Percentiles rank a stretch among this genome's conserved stretches.
Evolutionary conservation across 768 basidiomycete species (phyloP).

Genomic region (Pleurotus pulmonarius): DNA sequence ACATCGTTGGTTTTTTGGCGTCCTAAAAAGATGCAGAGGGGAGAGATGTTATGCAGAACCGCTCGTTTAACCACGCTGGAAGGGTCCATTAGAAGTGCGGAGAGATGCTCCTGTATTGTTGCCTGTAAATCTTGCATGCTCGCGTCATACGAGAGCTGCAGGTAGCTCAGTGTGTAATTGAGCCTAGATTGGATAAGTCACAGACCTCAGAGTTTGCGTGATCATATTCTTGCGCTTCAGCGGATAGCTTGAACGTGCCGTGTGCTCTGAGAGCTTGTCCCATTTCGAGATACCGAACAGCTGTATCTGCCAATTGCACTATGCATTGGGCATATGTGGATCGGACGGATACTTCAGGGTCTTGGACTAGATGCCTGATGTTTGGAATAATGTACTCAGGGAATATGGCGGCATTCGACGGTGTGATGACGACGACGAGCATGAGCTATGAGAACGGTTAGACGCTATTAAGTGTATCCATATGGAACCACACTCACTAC

Average conservation of each 20-base stretch:
- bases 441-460: slow-evolving; percentile 24
- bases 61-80: slow-evolving; percentile 91
- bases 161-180: background rate
- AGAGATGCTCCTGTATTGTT: slow-evolving; percentile 84
- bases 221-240: slow-evolving; percentile 70
- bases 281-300: slow-evolving; percentile 89
- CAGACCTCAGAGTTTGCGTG: slow-evolving; percentile 77
- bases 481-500: slow-evolving; percentile 48
- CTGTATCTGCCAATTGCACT: slow-evolving; percentile 80
- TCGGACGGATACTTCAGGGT: slow-evolving; percentile 79
- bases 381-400: slow-evolving; percentile 96
- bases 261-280: slow-evolving; percentile 86
- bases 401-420: slow-evolving; percentile 76
- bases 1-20: slow-evolving; percentile 93
- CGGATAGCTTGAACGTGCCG: slow-evolving; percentile 61
- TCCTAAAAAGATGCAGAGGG: slow-evolving; percentile 91
- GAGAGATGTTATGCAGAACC: slow-evolving; percentile 80
- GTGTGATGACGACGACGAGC: slow-evolving; percentile 77
- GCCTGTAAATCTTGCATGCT: slow-evolving; percentile 82
- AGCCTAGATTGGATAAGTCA: background rate
- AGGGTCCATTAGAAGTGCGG: slow-evolving; percentile 81
- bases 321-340: slow-evolving; percentile 83
- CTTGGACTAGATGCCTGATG: slow-evolving; percentile 75
- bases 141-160: slow-evolving; percentile 86
- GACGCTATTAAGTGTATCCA: background rate